Conservation (phyloP, 2,329 filamentous ascomycete genomes). For the Scedosporium boydii region DNA sequence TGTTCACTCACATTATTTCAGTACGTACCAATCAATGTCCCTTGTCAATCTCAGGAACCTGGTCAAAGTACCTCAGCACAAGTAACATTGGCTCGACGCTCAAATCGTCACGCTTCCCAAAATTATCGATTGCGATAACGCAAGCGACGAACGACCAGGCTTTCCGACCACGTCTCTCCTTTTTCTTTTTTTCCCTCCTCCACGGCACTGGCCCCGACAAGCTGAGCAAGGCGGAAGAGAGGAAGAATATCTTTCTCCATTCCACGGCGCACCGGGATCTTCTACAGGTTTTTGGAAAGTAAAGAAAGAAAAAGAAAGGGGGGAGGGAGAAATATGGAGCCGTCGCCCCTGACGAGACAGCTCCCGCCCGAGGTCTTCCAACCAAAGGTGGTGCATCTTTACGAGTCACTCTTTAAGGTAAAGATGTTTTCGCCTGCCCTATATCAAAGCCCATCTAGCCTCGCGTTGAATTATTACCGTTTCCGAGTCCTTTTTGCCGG, state of each 20-base stretch:
- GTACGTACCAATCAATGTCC: too few relatives aligned
- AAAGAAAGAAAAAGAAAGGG: neutral
- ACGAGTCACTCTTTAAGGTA: constrained; percentile 75
- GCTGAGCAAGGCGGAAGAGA: too few relatives aligned
- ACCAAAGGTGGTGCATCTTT: constrained; percentile 87
- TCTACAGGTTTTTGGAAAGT: neutral
- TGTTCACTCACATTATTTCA: too few relatives aligned
- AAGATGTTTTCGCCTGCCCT: neutral
- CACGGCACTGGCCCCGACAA: too few relatives aligned
- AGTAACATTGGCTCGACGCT: too few relatives aligned
- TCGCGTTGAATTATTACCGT: too few relatives aligned
- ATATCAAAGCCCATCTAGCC: too few relatives aligned
- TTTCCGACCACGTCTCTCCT: neutral
- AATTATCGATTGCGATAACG: neutral
- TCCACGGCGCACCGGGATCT: neutral
- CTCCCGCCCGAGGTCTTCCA: constrained; percentile 82
- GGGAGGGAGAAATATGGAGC: constrained; percentile 53
- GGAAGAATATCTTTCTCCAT: too few relatives aligned
- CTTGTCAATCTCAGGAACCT: too few relatives aligned
- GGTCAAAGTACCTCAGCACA: too few relatives aligned
- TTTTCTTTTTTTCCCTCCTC: neutral
- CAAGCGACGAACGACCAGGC: neutral
- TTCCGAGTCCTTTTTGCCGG: too few relatives aligned
- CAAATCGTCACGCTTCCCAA: too few relatives aligned
- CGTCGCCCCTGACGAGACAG: constrained; percentile 89